Evolutionary conservation across 148 eudicot genomes (phyloP), one percentile per base, ranked within the genome.

Genomic region (Fagopyrum tataricum): DNA sequence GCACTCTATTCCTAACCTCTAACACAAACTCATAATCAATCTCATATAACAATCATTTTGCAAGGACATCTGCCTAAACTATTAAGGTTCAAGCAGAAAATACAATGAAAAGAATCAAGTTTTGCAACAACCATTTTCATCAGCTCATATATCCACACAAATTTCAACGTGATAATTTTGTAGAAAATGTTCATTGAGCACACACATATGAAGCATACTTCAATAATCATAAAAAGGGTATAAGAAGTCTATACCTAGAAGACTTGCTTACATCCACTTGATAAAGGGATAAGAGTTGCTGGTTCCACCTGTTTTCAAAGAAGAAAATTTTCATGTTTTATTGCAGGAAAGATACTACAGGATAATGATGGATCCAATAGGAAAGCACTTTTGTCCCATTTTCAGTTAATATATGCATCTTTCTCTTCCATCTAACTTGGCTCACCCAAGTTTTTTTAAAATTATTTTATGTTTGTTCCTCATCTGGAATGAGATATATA

Each of bases 251-350:
- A 66, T 91, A 94, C 98, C 99, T 92, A 83, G 76, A 88, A 92
- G 48, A 95, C 94, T 87, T 95, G 97, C 77, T 90, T 95, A 86
- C 97, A 95, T 75, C 99, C 99, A 85, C 82, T 87, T 73, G 91
- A 86, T 81, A 95, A 77, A 17, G 99, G 99, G 68, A 95, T 82
- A 37, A 95, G 94, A 46, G 97, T 92, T 71, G 99, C 96, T 70
- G 99, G 83, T 80, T 95, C 99, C 76, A 92, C 91, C 97, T 91
- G 81, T 85, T 86, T 26, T 12, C 72, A 72, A 26, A 12, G 18
- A 73, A 39, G 40, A 4, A 5, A 26, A 24, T 0, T 61, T 59
- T 61, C n/a, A 31, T 26, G 2, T 26, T 26, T 24, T 31, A 7
- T 23, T 61, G 67, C 67, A 15, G 17, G 7, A 53, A 73, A 53